Evolutionary conservation across 2,329 filamentous ascomycete species (phyloP).

Genomic region (Cladobotryum mycophilum): DNA sequence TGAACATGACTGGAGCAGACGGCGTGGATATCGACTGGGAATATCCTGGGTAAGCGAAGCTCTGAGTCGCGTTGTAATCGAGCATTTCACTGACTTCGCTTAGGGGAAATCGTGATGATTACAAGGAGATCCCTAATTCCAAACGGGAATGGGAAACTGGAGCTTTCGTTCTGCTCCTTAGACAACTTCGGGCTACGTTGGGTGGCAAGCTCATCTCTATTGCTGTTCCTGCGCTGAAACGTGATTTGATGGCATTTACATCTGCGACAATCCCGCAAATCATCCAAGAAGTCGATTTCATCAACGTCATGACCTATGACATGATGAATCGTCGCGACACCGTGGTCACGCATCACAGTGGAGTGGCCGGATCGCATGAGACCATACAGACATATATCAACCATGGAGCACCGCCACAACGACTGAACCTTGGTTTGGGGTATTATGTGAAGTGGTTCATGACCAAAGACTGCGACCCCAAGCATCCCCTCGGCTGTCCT

Average conservation of each 20-base stretch:
- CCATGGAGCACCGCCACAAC: conserved; percentile 43
- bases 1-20: conserved; percentile 57
- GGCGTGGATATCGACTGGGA: conserved; percentile 63
- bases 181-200: conserved; percentile 51
- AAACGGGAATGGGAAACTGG: conserved; percentile 55
- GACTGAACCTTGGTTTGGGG: conserved; percentile 59
- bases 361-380: conserved; percentile 48
- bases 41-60: conserved; percentile 40
- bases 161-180: conserved; percentile 56
- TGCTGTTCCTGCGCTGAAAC: conserved; percentile 58
- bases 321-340: conserved; percentile 63
- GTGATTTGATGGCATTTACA: conserved; percentile 64
- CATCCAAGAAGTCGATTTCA: conserved; percentile 53
- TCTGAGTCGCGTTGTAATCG: background rate
- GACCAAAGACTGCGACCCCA: conserved; percentile 38
- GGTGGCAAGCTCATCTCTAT: conserved; percentile 59
- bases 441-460: conserved; percentile 62
- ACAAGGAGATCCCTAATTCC: conserved; percentile 57
- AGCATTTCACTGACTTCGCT: too few relatives aligned
- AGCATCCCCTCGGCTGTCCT: conserved; percentile 45
- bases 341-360: conserved; percentile 58
- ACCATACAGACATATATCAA: conserved; percentile 54
- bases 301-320: conserved; percentile 67
- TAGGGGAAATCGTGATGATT: conserved; percentile 63
- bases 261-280: conserved; percentile 52